Percentiles rank a stretch among this genome's conserved stretches.
These are phyloP conservation scores for Teunomyces atbi DNA, from an alignment of 805 yeast species.

Conservation along the genomic window DNA sequence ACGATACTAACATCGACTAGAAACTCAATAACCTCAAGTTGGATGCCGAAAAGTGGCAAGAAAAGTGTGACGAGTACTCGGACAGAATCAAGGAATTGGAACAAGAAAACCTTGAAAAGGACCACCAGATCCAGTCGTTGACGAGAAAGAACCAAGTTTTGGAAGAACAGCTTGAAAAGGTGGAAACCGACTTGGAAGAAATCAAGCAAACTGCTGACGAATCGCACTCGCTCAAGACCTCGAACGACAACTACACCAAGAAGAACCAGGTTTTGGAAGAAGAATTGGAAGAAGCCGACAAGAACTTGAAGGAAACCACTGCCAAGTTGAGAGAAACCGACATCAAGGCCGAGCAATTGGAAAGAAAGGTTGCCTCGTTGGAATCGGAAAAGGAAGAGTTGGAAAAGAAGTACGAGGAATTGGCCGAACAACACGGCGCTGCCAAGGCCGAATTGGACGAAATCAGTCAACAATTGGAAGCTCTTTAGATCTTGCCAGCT, in stretches of 20 bases:
- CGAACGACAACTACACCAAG: conserved; percentile 88
- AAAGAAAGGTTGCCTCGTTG: conserved; percentile 87
- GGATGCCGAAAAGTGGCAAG: conserved; percentile 97
- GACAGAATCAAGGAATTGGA: conserved; percentile 84
- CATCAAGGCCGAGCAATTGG: conserved; percentile 92
- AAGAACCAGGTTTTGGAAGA: conserved; percentile 87
- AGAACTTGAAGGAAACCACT: conserved; percentile 88
- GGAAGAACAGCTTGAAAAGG: conserved; percentile 78
- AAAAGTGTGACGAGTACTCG: conserved; percentile 85
- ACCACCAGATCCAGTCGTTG: conserved; percentile 90
- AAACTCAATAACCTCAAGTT: conserved; percentile 85
- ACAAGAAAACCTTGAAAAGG: conserved; percentile 89
- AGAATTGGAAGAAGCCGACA: conserved; percentile 87
- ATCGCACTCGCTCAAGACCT: conserved; percentile 80
- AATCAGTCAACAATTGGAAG: conserved; percentile 93
- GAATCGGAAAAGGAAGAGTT: conserved; percentile 89
- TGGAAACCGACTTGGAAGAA: conserved; percentile 70
- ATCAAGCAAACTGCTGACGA: conserved; percentile 88
- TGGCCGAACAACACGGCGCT: conserved; percentile 73
- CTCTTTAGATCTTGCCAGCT: conserved; percentile 36
- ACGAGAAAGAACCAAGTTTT: conserved; percentile 87
- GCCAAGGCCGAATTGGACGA: conserved; percentile 95
- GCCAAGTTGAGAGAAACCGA: conserved; percentile 94
- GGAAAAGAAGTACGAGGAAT: conserved; percentile 89
- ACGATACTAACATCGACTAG: conserved; percentile 33